Evolutionary conservation across 306 rosid genomes (phyloP), one percentile per base, ranked within the genome.

Genomic region (Gynostemma pentaphyllum): DNA sequence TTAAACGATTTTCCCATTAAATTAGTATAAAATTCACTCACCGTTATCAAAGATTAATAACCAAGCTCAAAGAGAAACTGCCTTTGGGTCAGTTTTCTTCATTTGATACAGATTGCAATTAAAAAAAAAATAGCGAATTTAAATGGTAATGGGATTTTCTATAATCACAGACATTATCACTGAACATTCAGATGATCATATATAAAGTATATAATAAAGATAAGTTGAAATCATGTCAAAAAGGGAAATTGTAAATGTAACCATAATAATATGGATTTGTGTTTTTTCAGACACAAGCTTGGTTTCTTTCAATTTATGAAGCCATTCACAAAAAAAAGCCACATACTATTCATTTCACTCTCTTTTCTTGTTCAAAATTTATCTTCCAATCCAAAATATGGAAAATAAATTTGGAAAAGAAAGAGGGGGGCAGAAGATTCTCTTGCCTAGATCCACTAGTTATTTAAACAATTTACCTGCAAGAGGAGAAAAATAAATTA

Each of bases 381-480:
- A 40, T 40, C 32, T 61, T 40, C 66, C 66, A 61, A 61, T 40
- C 66, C 50, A 61, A 61, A 61, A 61, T 61, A 61, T 61, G 66
- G 66, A 61, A 61, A 61, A 61, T 23, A 61, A 61, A 61, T 15
- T 39, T 39, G 66, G 40, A 39, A 5, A 39, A 8, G 44, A 14
- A 39, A 37, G 37, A 49, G 40, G 48, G 41, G 49, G 66, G 66
- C 66, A 61, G 12, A 40, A 61, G 12, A 40, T 23, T 61, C 12
- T 40, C 49, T 15, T 61, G 49, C 66, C 66, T 5, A 61, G 23
- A 61, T 61, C 49, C 66, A 61, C 66, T 40, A 24, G 50, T 61
- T 61, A 61, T 61, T 61, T 61, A 24, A 61, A 61, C 66, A 41
- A 24, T 61, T 60, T 41, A 41, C 66, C 66, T 61, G 66, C 66